Percentiles rank a stretch among this genome's conserved stretches.
phyloP scores from a whole-genome alignment of 2,329 filamentous ascomycete species.

The Arthrobotrys iridis region DNA sequence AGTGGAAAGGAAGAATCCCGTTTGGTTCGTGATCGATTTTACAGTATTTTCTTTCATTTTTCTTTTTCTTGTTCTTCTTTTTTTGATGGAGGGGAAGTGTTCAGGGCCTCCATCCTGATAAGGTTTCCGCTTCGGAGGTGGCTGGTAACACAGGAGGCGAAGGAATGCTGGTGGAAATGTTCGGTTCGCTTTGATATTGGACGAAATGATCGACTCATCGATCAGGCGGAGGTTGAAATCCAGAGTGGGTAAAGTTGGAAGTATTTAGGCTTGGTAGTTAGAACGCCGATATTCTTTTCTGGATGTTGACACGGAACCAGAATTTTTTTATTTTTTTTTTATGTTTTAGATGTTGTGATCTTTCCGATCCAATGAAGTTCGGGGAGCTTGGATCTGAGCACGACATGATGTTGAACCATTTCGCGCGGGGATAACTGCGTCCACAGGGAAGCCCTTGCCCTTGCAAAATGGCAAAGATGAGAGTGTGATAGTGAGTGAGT shows the following conservation, averaged over 20 bases:
- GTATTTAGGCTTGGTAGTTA: not conserved
- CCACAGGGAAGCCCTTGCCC: not conserved
- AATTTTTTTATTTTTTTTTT: too few relatives aligned
- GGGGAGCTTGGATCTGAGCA: not conserved
- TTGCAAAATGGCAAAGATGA: too few relatives aligned
- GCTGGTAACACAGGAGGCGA: slow-evolving; percentile 49
- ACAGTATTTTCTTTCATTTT: not conserved
- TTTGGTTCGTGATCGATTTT: slow-evolving; percentile 16
- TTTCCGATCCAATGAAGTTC: slow-evolving; percentile 11
- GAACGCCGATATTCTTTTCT: not conserved
- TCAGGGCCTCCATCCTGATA: not conserved
- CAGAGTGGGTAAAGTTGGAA: slow-evolving; percentile 4
- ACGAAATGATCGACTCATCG: slow-evolving; percentile 4
- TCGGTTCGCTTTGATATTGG: slow-evolving; percentile 8
- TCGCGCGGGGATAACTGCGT: slow-evolving; percentile 5
- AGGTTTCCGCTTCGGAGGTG: slow-evolving; percentile 27
- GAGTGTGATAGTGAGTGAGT: too few relatives aligned
- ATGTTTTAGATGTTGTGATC: not conserved
- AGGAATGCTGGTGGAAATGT: slow-evolving; percentile 3
- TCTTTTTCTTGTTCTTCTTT: too few relatives aligned
- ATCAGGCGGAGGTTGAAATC: not conserved
- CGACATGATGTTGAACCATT: slow-evolving; percentile 8
- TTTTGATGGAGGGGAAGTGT: too few relatives aligned
- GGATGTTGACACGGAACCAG: not conserved
- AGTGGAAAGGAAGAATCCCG: not conserved